Evolutionary conservation across 805 yeast genomes (phyloP).

Genomic region (Pichia phayaonensis): DNA sequence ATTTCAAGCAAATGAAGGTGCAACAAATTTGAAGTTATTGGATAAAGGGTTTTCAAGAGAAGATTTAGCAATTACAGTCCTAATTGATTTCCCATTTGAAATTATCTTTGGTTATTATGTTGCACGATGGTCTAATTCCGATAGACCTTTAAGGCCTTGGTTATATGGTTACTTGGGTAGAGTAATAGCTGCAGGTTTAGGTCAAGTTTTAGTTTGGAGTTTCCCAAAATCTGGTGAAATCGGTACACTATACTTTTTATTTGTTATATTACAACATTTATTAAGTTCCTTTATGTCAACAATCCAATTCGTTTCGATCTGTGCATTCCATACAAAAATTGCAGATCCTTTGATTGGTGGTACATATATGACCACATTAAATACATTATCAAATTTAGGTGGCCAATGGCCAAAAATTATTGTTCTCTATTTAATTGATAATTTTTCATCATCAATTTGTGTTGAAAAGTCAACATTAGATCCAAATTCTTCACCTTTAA

Average conservation of each 20-base stretch:
- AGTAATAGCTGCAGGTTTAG: constrained; percentile 63
- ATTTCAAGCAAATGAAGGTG: constrained; percentile 93
- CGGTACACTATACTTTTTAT: constrained; percentile 47
- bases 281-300: constrained; percentile 89
- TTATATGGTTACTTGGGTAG: constrained; percentile 79
- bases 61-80: constrained; percentile 84
- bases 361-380: constrained; percentile 93
- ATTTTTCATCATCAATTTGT: constrained; percentile 63
- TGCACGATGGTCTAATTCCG: constrained; percentile 87
- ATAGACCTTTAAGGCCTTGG: constrained; percentile 81
- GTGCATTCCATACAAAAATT: constrained; percentile 90
- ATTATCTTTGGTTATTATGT: constrained; percentile 92
- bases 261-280: constrained; percentile 75
- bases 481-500: constrained; percentile 12
- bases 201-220: constrained; percentile 60
- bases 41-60: constrained; percentile 92
- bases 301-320: constrained; percentile 87
- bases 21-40: constrained; percentile 81
- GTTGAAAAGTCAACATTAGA: constrained; percentile 11
- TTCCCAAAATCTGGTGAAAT: constrained; percentile 58
- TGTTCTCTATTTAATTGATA: constrained; percentile 72
- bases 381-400: constrained; percentile 87
- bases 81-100: constrained; percentile 94
- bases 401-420: constrained; percentile 97
- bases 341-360: constrained; percentile 97